Evolutionary conservation across 139 green algal genomes (phyloP), one percentile per base, ranked within the genome.

Genomic region (Coccomyxa sp.): DNA sequence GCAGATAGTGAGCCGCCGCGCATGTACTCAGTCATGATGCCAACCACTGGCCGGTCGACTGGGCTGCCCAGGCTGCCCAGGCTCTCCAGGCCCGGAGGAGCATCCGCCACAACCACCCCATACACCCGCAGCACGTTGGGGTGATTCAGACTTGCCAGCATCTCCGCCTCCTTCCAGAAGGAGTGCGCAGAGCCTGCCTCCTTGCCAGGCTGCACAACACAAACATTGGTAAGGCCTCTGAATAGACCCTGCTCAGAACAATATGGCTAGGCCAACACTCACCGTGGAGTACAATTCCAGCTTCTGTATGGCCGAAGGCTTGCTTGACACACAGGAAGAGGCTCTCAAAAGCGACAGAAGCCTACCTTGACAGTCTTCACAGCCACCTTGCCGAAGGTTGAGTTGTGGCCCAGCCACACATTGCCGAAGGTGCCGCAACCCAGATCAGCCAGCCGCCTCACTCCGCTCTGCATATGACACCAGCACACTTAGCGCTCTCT

Each of bases 51-150:
- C 55, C 69, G 81, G 41, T 80, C 83, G 8, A 75, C 78, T 31
- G 64, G 70, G 9, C 72, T 79, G 50, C n/a, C n/a, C n/a, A n/a
- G n/a, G n/a, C n/a, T n/a, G n/a, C n/a, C n/a, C n/a, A n/a, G n/a
- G n/a, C n/a, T n/a, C n/a, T n/a, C n/a, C n/a, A n/a, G n/a, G n/a
- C n/a, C n/a, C n/a, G n/a, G n/a, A n/a, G n/a, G n/a, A n/a, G n/a
- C n/a, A n/a, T n/a, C n/a, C 70, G 88, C 84, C 37, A 91, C 90
- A 5, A 97, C 93, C 72, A 96, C 89, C 27, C 94, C 94, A 78
- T 93, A 98, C 81, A 98, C 94, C 79, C 91, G 91, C 79, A 98
- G 92, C 73, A 98, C 93, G 82, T 97, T 97, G 76, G 94, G 94
- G 83, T 98, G 94, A 83, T 97, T 96, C 29, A 98, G 86, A 58